Evolutionary conservation across 2,329 filamentous ascomycete species (phyloP).

Genomic region (Immersiporthe knoxdaviesiana): DNA sequence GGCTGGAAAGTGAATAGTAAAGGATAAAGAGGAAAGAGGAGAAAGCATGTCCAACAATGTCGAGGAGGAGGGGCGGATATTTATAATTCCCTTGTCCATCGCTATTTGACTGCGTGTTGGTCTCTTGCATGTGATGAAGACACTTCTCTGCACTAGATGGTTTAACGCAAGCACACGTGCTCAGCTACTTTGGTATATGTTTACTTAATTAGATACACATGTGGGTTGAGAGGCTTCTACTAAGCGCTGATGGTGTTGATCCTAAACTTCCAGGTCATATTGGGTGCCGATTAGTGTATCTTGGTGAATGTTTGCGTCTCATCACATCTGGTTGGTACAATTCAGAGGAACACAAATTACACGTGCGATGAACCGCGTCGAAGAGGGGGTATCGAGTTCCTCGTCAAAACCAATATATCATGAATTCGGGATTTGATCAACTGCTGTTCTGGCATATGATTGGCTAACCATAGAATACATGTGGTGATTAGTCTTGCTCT

Average conservation of each 20-base stretch:
- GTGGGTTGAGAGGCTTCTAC: neutral
- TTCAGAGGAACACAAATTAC: neutral
- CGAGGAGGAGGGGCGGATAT: neutral
- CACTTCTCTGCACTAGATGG: neutral
- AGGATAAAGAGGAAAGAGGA: neutral
- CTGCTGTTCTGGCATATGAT: neutral
- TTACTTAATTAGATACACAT: too few relatives aligned
- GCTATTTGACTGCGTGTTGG: too few relatives aligned
- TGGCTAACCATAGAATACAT: neutral
- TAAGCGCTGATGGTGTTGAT: neutral
- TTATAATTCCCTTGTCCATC: neutral
- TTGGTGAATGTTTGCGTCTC: neutral
- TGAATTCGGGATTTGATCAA: neutral
- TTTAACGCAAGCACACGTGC: neutral
- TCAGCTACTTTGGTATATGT: too few relatives aligned
- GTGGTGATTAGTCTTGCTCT: neutral
- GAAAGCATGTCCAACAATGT: neutral
- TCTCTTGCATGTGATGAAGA: neutral
- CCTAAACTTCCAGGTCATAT: neutral
- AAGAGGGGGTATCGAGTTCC: neutral
- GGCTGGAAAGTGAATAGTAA: neutral
- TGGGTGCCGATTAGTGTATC: neutral
- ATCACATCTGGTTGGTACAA: too few relatives aligned
- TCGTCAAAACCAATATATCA: neutral
- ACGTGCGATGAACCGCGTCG: neutral